Evolutionary conservation across 345 rosid species (phyloP).

Genomic region (Euclidium syriacum): DNA sequence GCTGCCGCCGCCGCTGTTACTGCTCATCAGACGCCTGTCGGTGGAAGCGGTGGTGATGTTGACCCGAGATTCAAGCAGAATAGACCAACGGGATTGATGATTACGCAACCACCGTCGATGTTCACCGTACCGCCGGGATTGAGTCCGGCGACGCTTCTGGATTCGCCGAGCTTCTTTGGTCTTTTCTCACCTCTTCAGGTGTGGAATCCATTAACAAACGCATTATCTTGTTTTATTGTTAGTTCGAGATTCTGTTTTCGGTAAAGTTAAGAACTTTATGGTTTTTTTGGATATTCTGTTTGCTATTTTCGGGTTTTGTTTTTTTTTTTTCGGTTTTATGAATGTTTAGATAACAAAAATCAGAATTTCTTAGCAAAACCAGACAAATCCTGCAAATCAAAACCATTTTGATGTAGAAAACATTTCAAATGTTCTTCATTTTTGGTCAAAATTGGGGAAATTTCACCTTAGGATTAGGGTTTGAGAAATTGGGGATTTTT

Average conservation of each 20-base stretch:
- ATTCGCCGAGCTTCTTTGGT: conserved; percentile 65
- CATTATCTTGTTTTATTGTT: neutral
- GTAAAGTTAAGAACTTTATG: conserved; percentile 16
- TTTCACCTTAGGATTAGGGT: neutral
- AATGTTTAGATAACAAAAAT: neutral
- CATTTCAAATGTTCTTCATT: neutral
- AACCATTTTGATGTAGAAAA: neutral
- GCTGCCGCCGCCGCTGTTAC: conserved; percentile 19
- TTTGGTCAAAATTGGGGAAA: conserved; percentile 10
- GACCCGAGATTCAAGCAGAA: conserved; percentile 42
- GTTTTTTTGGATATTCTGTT: neutral
- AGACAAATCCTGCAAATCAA: neutral
- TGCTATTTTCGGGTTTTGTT: neutral
- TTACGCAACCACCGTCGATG: conserved; percentile 42
- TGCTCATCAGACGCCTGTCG: conserved; percentile 23
- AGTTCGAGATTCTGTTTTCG: conserved; percentile 6
- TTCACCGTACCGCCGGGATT: conserved; percentile 46
- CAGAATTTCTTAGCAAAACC: neutral
- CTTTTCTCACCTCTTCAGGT: conserved; percentile 69
- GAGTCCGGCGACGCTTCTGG: conserved; percentile 52
- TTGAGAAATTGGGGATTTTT: neutral
- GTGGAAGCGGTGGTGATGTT: conserved; percentile 15
- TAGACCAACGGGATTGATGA: conserved; percentile 45
- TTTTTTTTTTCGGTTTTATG: neutral
- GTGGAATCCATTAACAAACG: neutral